phyloP scores from a whole-genome alignment of 179 eudicot species.

The Corrigiola litoralis region DNA sequence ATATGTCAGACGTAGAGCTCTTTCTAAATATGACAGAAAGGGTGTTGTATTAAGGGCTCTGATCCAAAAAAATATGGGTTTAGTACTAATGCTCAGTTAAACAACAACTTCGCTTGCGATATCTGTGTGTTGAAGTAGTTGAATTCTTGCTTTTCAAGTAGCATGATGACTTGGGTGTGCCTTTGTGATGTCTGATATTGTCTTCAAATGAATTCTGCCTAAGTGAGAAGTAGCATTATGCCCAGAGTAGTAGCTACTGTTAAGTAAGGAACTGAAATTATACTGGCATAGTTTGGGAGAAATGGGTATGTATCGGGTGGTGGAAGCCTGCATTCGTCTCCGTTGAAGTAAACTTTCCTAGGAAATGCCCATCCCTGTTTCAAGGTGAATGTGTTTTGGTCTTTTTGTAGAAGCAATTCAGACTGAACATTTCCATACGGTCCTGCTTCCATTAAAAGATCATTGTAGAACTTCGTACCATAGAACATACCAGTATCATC shows the following conservation, averaged over 20 bases:
- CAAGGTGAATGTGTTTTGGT: slow-evolving; percentile 45
- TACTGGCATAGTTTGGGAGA: slow-evolving; percentile 40
- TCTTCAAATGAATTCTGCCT: slow-evolving; percentile 3
- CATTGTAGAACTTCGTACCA: slow-evolving; percentile 55
- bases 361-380: slow-evolving; percentile 78
- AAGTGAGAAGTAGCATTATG: slow-evolving; percentile 11
- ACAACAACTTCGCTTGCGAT: neutral
- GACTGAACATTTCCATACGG: slow-evolving; percentile 56
- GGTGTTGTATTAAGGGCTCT: too few relatives aligned
- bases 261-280: slow-evolving; percentile 17
- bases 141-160: neutral
- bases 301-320: slow-evolving; percentile 68
- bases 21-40: slow-evolving; percentile 8
- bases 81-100: neutral
- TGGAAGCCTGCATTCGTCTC: slow-evolving; percentile 66
- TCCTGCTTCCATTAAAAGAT: slow-evolving; percentile 55
- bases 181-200: neutral
- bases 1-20: neutral
- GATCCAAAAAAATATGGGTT: too few relatives aligned
- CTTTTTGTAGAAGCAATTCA: slow-evolving; percentile 54
- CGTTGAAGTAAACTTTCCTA: slow-evolving; percentile 61
- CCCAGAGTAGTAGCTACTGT: slow-evolving; percentile 7
- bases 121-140: neutral
- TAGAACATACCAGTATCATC: slow-evolving; percentile 69
- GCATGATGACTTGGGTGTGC: neutral